These are phyloP conservation scores for Solanum pimpinellifolium DNA, from an alignment of 257 asterid genomes.

Conservation along the genomic window DNA sequence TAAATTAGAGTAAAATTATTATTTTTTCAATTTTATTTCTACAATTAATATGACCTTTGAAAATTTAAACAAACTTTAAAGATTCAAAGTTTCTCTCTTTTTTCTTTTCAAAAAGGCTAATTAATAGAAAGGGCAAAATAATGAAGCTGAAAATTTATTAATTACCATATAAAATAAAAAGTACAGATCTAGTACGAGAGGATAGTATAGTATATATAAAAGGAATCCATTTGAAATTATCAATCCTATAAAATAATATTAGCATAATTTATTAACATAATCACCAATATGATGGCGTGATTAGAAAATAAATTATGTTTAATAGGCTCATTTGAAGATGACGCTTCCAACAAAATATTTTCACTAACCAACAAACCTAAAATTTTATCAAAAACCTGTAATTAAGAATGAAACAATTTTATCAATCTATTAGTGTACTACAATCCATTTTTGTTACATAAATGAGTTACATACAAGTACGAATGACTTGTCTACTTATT, in stretches of 20 bases:
- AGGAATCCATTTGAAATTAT: not conserved
- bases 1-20: no score
- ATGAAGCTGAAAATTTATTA: not conserved
- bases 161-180: not conserved
- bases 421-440: not conserved
- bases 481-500: not conserved
- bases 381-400: no score
- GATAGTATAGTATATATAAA: no score
- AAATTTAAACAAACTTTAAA: no score
- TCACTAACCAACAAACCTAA: rapidly evolving
- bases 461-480: not conserved
- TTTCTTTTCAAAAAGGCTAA: not conserved
- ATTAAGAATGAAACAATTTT: no score
- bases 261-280: not conserved
- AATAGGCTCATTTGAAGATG: no score
- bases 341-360: no score
- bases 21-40: no score
- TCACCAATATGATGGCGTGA: not conserved
- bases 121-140: not conserved
- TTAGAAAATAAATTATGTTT: rapidly evolving
- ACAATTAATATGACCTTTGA: not conserved
- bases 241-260: not conserved
- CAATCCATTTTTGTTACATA: not conserved
- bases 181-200: not conserved
- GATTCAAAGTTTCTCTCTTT: no score